Percentiles rank a stretch among this genome's conserved stretches.
These are phyloP conservation scores for Liriodendron chinense DNA, from an alignment of 164 flowering plant genomes.

Conservation along the genomic window DNA sequence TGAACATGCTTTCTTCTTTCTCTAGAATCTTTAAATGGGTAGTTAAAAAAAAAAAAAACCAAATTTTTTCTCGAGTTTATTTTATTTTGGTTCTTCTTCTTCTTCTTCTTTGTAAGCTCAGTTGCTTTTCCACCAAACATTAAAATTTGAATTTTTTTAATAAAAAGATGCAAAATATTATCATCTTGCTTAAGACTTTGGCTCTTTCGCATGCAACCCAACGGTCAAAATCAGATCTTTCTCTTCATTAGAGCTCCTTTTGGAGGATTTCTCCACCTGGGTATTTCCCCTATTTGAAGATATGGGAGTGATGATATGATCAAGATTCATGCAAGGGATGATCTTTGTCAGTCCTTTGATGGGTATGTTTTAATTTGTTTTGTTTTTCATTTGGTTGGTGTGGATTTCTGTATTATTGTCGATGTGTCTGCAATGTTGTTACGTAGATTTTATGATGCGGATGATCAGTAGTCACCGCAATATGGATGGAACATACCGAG, in stretches of 20 bases:
- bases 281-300: constrained; percentile 17
- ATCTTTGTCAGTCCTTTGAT: constrained; percentile 5
- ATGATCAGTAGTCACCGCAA: neutral
- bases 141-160: constrained; percentile 10
- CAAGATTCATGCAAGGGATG: constrained; percentile 22
- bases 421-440: neutral
- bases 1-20: neutral
- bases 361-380: neutral
- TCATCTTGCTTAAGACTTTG: constrained; percentile 1
- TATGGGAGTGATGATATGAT: constrained; percentile 10
- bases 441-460: neutral
- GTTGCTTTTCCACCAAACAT: constrained; percentile 24
- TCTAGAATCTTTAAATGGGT: neutral
- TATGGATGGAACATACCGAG: too few species aligned
- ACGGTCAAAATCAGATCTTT: constrained; percentile 12
- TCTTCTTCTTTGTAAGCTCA: neutral
- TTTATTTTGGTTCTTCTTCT: neutral
- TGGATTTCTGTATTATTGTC: constrained; percentile 4
- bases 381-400: neutral
- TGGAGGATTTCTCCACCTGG: constrained; percentile 24
- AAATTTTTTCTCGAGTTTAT: neutral
- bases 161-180: constrained; percentile 8
- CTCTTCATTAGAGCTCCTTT: constrained; percentile 9
- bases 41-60: neutral
- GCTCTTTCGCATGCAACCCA: neutral